phyloP scores from a whole-genome alignment of 2,329 filamentous ascomycete species.

The Talaromyces sp. region DNA sequence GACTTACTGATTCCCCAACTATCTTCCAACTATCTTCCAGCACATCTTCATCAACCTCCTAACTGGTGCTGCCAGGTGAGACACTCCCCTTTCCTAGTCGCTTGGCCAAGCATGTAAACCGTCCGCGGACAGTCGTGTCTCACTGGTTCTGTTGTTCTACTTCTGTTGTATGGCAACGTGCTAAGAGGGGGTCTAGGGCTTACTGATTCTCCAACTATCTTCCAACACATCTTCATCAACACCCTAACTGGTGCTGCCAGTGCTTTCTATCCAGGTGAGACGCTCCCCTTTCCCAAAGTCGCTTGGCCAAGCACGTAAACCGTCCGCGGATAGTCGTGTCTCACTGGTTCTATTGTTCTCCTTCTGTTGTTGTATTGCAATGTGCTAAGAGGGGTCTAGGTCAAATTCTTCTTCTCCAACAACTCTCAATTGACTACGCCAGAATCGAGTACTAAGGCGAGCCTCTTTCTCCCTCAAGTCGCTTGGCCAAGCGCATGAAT shows the following conservation, averaged over 20 bases:
- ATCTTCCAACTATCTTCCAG: no score
- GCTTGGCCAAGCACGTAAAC: neutral
- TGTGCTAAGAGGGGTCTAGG: neutral
- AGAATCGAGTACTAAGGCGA: neutral
- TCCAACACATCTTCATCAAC: neutral
- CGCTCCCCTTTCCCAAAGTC: neutral
- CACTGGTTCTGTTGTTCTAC: neutral
- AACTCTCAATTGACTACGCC: neutral
- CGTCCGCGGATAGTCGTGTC: neutral
- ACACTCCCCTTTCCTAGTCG: neutral
- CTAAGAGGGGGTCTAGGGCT: neutral
- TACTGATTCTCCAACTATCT: no score
- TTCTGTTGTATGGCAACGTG: neutral
- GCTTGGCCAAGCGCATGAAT: neutral
- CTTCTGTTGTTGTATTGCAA: neutral
- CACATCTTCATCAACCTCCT: neutral
- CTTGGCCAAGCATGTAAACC: neutral
- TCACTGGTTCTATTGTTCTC: neutral
- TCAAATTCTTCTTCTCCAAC: neutral
- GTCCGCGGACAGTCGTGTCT: neutral
- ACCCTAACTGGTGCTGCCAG: neutral
- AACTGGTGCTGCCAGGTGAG: neutral
- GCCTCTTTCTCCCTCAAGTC: neutral
- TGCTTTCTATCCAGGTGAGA: neutral
- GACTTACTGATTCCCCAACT: no score